Evolutionary conservation across 2,329 filamentous ascomycete species (phyloP), one percentile per base, ranked within the genome.

Genomic region (Colletotrichum brevisporum): DNA sequence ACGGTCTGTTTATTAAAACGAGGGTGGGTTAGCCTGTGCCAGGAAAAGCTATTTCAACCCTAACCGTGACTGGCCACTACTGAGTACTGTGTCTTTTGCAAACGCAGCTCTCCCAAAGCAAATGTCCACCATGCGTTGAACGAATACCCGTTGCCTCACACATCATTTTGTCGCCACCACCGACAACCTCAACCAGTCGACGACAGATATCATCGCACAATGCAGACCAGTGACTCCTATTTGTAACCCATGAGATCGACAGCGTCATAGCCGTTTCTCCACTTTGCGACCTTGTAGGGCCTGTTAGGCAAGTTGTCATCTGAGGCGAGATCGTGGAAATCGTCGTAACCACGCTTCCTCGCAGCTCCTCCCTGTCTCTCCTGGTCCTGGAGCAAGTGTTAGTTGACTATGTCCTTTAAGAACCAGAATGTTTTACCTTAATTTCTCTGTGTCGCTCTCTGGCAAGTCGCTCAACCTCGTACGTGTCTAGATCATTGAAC

Each of bases 381-480:
- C 71, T 72, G 27, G 16, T 51, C 18, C 60, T 63, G 50, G 13
- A 5, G 16, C 16, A 55, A 27, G 15, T 47, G 24, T 12, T 9
- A 24, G 24, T 36, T 70, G 47, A 70, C 6, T 6, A 21, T 5
- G 67, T 10, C 51, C 16, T 55, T n/a, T 4, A 59, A 24, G 15
- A 4, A n/a, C 27, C 2, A 6, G 12, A 21, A 3, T 3, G 4
- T 4, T 47, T 51, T 48, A 77, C 78, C 47, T 73, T 72, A 6
- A 79, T 71, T 31, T 79, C 70, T 0, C 73, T 69, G 1, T 78
- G 70, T 2, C 75, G 73, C 61, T 79, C 77, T 58, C 72, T 61
- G 1, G 79, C 79, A 13, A 81, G 70, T 8, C 74, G 71, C 39
- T 72, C 71, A 26, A 75, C 70, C 48, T 79, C 75, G 0, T 71